Evolutionary conservation across 2,329 filamentous ascomycete species (phyloP), one percentile per base, ranked within the genome.

Genomic region (Penicillium janthinellum): DNA sequence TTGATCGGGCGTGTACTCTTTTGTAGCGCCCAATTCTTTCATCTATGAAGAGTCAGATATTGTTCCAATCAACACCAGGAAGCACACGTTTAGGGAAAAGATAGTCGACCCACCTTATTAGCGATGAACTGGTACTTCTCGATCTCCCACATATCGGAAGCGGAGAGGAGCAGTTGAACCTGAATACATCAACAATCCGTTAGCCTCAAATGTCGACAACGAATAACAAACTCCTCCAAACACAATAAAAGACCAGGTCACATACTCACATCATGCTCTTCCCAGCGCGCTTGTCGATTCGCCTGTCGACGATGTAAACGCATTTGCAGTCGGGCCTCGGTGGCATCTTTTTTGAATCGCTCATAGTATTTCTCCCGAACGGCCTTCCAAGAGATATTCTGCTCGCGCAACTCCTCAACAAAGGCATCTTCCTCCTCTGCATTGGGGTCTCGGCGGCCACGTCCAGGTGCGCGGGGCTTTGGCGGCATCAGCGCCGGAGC

Each of bases 251-350:
- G 17, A 31, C 47, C 17, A 66, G 63, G 51, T 64, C 69, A 77
- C 77, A 68, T 77, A 78, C 76, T 77, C 75, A 79, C 75, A 78
- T 79, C 75, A 57, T 73, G 68, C 60, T 77, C 74, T 57, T 77
- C 75, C 77, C 77, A 79, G 42, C 69, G 71, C 7, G 70, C 66
- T 48, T 68, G 63, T 28, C 74, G 70, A 54, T 75, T 69, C 55
- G 75, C 74, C 47, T 74, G 72, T 45, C 75, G 64, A 41, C 77
- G 76, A 38, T 71, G 64, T 60, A 77, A 70, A 35, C 77, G 73
- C 77, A 79, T 79, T 65, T 79, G 77, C 59, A 79, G 67, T 35
- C 76, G 69, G 5, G 77, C 75, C 59, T 77, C 72, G 22, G 73
- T 70, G 6, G 72, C 73, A 62, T 77, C 73, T 57, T 75, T 77